A percentile compares a stretch with the other conserved stretches of the same genome.
Evolutionary conservation across 164 flowering plant genomes (phyloP).

Genomic region (Brasenia schreberi): DNA sequence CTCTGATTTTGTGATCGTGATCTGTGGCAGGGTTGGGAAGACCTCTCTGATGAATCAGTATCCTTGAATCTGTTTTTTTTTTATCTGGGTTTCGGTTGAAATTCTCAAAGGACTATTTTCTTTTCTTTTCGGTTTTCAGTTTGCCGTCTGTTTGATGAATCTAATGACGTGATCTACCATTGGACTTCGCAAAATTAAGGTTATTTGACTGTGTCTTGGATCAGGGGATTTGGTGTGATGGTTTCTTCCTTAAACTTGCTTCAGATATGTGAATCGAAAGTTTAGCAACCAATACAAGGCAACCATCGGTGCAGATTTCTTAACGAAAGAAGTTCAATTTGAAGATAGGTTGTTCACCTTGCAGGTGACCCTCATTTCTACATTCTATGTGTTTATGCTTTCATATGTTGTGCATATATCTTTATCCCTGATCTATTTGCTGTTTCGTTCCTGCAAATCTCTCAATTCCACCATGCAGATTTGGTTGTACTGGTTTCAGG

Average conservation of each 20-base stretch:
- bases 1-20: background rate
- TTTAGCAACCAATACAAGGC: constrained; percentile 22
- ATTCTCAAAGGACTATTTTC: background rate
- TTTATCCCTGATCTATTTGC: background rate
- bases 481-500: too few species aligned
- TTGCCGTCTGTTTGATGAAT: background rate
- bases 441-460: background rate
- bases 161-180: background rate
- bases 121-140: background rate
- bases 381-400: background rate
- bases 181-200: background rate
- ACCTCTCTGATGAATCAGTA: constrained; percentile 18
- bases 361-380: constrained; percentile 8
- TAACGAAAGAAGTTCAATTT: constrained; percentile 46
- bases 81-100: background rate
- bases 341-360: constrained; percentile 30
- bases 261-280: constrained; percentile 17
- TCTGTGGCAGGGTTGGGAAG: constrained; percentile 13
- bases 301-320: constrained; percentile 61
- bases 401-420: background rate
- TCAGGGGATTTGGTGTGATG: too few species aligned
- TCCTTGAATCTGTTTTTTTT: constrained; percentile 3
- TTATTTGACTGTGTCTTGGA: background rate
- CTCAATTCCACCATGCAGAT: background rate
- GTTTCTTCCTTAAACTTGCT: background rate